A percentile compares a stretch with the other conserved stretches of the same genome.
These are phyloP conservation scores for Hypoxylon sp. DNA, from an alignment of 2,329 filamentous ascomycete species.

Conservation along the genomic window DNA sequence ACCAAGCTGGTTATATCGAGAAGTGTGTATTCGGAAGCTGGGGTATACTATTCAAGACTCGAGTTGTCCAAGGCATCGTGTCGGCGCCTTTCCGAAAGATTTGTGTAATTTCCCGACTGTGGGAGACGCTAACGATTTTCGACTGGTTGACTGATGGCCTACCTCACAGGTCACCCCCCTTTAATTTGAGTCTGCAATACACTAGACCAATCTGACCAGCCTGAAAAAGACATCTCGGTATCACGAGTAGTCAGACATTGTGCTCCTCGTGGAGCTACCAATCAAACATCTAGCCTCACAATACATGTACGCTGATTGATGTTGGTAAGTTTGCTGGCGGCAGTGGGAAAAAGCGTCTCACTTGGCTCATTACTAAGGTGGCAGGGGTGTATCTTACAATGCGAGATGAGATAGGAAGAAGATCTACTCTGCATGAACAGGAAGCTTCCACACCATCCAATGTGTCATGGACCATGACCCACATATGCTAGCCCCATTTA, in stretches of 20 bases:
- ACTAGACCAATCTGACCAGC: slow-evolving; percentile 28
- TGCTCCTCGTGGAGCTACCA: slow-evolving; percentile 26
- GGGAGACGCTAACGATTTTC: slow-evolving; percentile 16
- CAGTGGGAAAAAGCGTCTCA: slow-evolving; percentile 4
- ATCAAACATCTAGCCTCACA: slow-evolving; percentile 36
- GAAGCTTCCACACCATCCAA: slow-evolving; percentile 13
- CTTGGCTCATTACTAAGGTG: background rate
- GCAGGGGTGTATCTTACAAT: background rate
- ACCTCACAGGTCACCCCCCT: slow-evolving; percentile 20
- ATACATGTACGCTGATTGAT: background rate
- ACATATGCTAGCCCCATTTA: no score
- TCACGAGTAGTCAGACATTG: slow-evolving; percentile 29
- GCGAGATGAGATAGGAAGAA: slow-evolving; percentile 4
- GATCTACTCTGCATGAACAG: slow-evolving; percentile 37
- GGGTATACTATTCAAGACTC: background rate
- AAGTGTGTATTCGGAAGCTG: background rate
- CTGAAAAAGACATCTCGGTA: slow-evolving; percentile 20
- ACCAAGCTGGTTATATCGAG: slow-evolving; percentile 20
- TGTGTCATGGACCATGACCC: no score
- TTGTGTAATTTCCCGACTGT: slow-evolving; percentile 32
- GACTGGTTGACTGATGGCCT: slow-evolving; percentile 8
- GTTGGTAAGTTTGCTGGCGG: slow-evolving; percentile 5
- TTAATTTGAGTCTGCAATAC: slow-evolving; percentile 24
- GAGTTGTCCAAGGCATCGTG: background rate
- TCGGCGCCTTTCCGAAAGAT: slow-evolving; percentile 8